A percentile compares a stretch with the other conserved stretches of the same genome.
These are phyloP conservation scores for Auriscalpium microsporum DNA, from an alignment of 768 basidiomycete genomes.

Conservation along the genomic window DNA sequence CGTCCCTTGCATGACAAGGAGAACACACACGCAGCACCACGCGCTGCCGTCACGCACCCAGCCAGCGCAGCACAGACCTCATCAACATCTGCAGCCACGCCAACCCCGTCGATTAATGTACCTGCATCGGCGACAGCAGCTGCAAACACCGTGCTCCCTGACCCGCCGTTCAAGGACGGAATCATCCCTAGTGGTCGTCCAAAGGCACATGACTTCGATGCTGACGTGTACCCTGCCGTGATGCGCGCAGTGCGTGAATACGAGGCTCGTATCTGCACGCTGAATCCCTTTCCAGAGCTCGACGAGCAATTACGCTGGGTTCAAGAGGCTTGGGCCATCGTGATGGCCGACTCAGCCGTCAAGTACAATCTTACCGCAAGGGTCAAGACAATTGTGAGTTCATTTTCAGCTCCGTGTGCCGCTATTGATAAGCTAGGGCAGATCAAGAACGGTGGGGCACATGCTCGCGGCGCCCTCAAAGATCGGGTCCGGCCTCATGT, in stretches of 20 bases:
- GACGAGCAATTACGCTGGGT: conserved; percentile 16
- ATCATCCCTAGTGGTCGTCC: not conserved
- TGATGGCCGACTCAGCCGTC: not conserved
- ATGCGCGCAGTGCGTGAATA: not conserved
- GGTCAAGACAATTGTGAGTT: not conserved
- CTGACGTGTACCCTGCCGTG: not conserved
- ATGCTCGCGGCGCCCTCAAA: not conserved
- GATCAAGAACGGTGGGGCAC: not conserved
- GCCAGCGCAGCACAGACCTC: too few relatives aligned
- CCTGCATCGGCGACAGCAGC: not conserved
- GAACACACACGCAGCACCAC: too few relatives aligned
- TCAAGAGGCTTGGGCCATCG: not conserved
- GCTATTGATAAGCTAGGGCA: not conserved
- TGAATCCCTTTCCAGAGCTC: conserved; percentile 3
- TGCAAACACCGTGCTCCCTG: not conserved
- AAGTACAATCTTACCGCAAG: not conserved
- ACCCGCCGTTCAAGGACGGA: not conserved
- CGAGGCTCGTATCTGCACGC: conserved; percentile 12
- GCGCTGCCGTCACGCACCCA: too few relatives aligned
- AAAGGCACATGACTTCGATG: not conserved
- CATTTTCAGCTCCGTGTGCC: not conserved
- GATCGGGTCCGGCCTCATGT: not conserved
- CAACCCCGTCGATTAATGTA: too few relatives aligned
- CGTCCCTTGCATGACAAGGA: too few relatives aligned
- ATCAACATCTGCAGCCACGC: too few relatives aligned